Conservation (phyloP, 805 yeast species). For the Helenozyma rhizophorensis region DNA sequence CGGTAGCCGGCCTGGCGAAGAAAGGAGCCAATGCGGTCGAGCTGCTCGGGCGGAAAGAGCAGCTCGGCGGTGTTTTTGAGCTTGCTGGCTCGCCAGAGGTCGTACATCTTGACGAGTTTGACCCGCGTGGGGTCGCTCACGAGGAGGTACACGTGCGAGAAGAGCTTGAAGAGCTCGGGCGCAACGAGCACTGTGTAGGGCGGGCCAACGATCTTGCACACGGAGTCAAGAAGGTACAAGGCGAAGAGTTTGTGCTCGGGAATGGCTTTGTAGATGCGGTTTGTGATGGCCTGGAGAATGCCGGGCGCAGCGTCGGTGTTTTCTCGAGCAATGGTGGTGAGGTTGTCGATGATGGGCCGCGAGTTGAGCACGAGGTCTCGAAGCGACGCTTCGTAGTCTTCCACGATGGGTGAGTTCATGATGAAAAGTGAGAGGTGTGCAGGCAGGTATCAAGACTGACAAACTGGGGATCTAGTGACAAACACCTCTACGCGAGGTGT, state of each 20-base stretch:
- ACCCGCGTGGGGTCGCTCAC: constrained; percentile 70
- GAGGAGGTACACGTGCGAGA: constrained; percentile 71
- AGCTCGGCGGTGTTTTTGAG: constrained; percentile 57
- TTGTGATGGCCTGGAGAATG: constrained; percentile 70
- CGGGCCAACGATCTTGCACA: constrained; percentile 83
- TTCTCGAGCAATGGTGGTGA: constrained; percentile 85
- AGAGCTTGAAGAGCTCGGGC: constrained; percentile 61
- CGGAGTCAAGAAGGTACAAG: constrained; percentile 82
- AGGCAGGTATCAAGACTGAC: no score
- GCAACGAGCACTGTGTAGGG: constrained; percentile 85
- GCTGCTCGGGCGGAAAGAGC: constrained; percentile 65
- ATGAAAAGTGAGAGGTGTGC: no score
- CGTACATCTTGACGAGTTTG: constrained; percentile 71
- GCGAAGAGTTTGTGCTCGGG: constrained; percentile 84
- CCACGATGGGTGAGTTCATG: constrained; percentile 13
- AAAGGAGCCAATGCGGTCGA: constrained; percentile 71
- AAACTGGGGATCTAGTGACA: no score
- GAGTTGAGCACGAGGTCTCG: constrained; percentile 83
- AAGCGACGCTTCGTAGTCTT: constrained; percentile 68
- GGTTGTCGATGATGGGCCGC: constrained; percentile 78
- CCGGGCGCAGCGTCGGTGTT: constrained; percentile 72
- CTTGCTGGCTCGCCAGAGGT: constrained; percentile 79
- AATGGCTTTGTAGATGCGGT: constrained; percentile 67
- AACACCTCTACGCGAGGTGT: no score
- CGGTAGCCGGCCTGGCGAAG: constrained; percentile 36